Evolutionary conservation across 2,329 filamentous ascomycete species (phyloP), one percentile per base, ranked within the genome.

Genomic region (Monilinia aucupariae): DNA sequence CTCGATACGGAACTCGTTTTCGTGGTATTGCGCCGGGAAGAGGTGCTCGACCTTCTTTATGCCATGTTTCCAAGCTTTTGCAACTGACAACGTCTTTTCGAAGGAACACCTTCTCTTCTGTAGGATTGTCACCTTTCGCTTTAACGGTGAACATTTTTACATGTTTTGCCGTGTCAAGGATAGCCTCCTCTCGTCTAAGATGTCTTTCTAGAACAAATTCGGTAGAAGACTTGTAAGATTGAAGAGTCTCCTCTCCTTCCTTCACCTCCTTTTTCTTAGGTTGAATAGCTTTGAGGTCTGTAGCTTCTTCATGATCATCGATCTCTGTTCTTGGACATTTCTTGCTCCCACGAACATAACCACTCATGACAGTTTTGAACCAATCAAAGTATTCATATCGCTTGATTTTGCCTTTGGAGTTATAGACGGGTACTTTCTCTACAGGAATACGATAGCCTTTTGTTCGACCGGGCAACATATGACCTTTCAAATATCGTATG

Each of bases 41-140:
- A 3, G 94, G 86, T 32, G 86, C 88, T 13, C 93, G 85, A 0
- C 94, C 94, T 78, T 97, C 93, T 74, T 97, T 97, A 74, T 97
- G 94, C 94, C 94, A 99, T 1, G 91, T 96, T 74, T 99, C 94
- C 1, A 90, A 89, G 34, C 91, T 96, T 75, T 96, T 92, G 74
- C 96, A 96, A 47, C 83, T 81, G 2, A 92, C 85, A 0, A 97
- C 85, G 68, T 97, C 92, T 60, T 84, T 82, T 41, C 93, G 86
- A 0, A 82, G 82, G 72, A 86, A 97, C 0, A 97, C 91, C 0
- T 90, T 86, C 73, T 96, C 91, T 64, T 90, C 84, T 51, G 88
- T 88, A 3, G 87, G 87, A 3, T 82, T 77, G 51, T 85, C 85
- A 17, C 87, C 89, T 75, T 93, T 96, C 12, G 84, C 87, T 53